Evolutionary conservation across 768 basidiomycete species (phyloP), one percentile per base, ranked within the genome.

Genomic region (Candolleomyces aberdarensis): DNA sequence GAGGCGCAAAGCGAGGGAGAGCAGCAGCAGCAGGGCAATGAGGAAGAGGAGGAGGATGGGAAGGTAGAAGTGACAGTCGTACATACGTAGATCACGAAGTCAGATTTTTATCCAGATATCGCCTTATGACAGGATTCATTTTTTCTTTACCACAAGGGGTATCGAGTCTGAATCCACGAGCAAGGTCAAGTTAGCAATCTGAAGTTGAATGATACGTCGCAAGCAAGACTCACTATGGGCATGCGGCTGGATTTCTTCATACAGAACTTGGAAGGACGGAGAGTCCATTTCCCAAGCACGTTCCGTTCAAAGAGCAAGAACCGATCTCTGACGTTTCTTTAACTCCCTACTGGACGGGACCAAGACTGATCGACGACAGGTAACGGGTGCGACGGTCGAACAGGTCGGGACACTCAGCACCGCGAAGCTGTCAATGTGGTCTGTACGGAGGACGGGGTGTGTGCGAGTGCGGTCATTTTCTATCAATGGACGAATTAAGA

Each of bases 31-130:
- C n/a, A 43, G 41, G 26, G 26, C 26, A 26, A 26, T 26, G 26
- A 26, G 26, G 26, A 9, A n/a, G n/a, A n/a, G n/a, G n/a, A n/a
- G 26, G 3, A 26, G 26, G 26, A 26, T 26, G 26, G 26, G 26
- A 1, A 1, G 26, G 3, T 2, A 26, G 3, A 26, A 26, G 26
- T 26, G 26, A 46, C 19, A 46, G 1, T 9, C 19, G 6, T 36
- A 36, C 44, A 8, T 3, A 14, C 7, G 44, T 17, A 17, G 44
- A 20, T 46, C 44, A 32, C 56, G 15, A 43, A 43, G 53, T 50
- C 51, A 87, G 80, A 60, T 87, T 85, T 64, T 81, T 82, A 58
- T 85, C 85, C 55, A 87, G 68, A 63, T 80, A 82, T 58, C 82
- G 83, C 19, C 81, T 79, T 60, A 88, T 83, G 31, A 83, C 66